phyloP scores from a whole-genome alignment of 306 rosid species.

The Ormosia semicastrata region DNA sequence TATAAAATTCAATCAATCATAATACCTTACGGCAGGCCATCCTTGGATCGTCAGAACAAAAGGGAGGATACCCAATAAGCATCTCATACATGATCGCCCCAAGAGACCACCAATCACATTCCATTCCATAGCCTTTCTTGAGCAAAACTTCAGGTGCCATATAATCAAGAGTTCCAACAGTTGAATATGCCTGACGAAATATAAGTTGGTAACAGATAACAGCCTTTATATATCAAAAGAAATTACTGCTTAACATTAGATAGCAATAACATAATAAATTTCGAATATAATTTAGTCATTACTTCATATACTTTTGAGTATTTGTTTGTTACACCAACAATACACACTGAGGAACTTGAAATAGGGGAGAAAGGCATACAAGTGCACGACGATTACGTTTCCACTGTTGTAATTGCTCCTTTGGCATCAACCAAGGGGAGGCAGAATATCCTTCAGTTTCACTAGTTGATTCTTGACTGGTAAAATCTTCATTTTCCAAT shows the following conservation, averaged over 20 bases:
- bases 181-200: constrained; percentile 79
- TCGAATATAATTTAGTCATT: constrained; percentile 2
- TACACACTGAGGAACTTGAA: constrained; percentile 7
- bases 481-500: constrained; percentile 80
- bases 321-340: constrained; percentile 12
- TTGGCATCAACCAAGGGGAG: constrained; percentile 94
- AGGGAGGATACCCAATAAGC: constrained; percentile 98
- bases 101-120: constrained; percentile 99
- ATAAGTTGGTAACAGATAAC: constrained; percentile 8
- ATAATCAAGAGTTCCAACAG: constrained; percentile 99
- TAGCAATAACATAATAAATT: constrained; percentile 1
- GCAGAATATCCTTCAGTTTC: constrained; percentile 70
- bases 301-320: neutral
- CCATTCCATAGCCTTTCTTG: constrained; percentile 97
- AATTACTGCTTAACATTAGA: neutral
- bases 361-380: constrained; percentile 51
- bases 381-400: constrained; percentile 96
- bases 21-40: constrained; percentile 95
- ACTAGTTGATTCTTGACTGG: constrained; percentile 53
- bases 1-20: constrained; percentile 10
- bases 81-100: constrained; percentile 99
- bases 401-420: constrained; percentile 91
- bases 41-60: constrained; percentile 99
- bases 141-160: constrained; percentile 99
- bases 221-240: neutral